phyloP scores from a whole-genome alignment of 768 basidiomycete genomes.

The Trametes sanguinea region DNA sequence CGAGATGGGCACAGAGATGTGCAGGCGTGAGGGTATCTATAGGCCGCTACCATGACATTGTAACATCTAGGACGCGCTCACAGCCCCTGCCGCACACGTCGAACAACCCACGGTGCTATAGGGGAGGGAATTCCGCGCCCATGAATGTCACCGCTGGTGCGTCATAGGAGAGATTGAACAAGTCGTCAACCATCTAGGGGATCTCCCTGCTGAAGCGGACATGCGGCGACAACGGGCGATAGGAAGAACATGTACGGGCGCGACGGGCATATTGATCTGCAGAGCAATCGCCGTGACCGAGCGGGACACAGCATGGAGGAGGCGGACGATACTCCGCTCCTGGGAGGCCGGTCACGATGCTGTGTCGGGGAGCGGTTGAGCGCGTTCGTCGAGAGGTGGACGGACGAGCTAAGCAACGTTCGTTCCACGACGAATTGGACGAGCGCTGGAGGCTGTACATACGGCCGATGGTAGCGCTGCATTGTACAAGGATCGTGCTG shows the following conservation, averaged over 20 bases:
- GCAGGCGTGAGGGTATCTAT: neutral
- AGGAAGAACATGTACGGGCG: neutral
- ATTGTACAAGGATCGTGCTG: neutral
- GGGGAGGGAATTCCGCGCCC: too few species aligned
- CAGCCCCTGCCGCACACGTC: neutral
- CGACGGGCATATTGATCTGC: neutral
- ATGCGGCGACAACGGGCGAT: neutral
- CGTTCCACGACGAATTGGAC: too few species aligned
- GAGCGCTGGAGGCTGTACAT: too few species aligned
- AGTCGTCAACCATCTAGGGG: neutral
- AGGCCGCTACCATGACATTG: conserved; percentile 3
- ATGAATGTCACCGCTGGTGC: too few species aligned
- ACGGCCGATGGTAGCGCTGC: too few species aligned
- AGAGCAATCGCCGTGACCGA: neutral
- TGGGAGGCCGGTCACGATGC: too few species aligned
- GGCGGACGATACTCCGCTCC: neutral
- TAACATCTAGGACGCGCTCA: neutral
- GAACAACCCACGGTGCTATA: too few species aligned
- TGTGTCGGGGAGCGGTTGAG: too few species aligned
- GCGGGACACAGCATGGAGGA: neutral
- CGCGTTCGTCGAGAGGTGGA: too few species aligned
- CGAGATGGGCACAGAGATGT: neutral
- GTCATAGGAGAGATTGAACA: neutral
- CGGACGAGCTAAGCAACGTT: too few species aligned
- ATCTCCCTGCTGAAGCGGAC: neutral